These are phyloP conservation scores for Phytophthora palmivora DNA, from an alignment of 352 stramenopile genomes.

Conservation along the genomic window DNA sequence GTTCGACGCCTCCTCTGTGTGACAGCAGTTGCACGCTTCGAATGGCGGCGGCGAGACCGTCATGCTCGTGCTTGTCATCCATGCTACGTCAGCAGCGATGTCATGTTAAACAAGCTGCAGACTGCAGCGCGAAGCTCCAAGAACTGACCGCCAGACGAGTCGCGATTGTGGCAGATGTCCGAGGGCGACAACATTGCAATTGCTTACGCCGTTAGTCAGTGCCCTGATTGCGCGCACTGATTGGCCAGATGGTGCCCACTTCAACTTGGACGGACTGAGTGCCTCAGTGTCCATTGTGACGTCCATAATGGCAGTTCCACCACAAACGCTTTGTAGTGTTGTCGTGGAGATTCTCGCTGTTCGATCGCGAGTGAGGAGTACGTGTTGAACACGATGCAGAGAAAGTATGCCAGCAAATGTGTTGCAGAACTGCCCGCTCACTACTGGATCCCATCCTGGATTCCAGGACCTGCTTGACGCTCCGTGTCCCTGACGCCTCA, in stretches of 20 bases:
- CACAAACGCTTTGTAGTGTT: too few relatives aligned
- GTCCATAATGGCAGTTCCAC: too few relatives aligned
- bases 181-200: constrained; percentile 7
- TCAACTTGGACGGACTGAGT: constrained; percentile 26
- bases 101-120: constrained; percentile 14
- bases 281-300: constrained; percentile 7
- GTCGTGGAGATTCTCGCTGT: too few relatives aligned
- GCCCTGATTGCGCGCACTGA: constrained; percentile 14
- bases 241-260: constrained; percentile 6
- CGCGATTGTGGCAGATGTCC: neutral
- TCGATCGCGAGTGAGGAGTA: too few relatives aligned
- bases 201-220: constrained; percentile 13
- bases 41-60: neutral
- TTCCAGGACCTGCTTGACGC: too few relatives aligned
- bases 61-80: constrained; percentile 1
- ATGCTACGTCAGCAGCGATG: neutral
- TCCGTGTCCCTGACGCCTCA: constrained; percentile 1
- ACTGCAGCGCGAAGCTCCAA: neutral
- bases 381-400: too few relatives aligned
- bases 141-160: constrained; percentile 15
- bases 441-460: neutral
- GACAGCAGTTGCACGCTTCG: constrained; percentile 14
- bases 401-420: too few relatives aligned
- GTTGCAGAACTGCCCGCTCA: too few relatives aligned
- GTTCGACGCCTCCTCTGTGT: neutral